Conservation (phyloP, 768 basidiomycete species). For the Hygrocybe coccinea region DNA sequence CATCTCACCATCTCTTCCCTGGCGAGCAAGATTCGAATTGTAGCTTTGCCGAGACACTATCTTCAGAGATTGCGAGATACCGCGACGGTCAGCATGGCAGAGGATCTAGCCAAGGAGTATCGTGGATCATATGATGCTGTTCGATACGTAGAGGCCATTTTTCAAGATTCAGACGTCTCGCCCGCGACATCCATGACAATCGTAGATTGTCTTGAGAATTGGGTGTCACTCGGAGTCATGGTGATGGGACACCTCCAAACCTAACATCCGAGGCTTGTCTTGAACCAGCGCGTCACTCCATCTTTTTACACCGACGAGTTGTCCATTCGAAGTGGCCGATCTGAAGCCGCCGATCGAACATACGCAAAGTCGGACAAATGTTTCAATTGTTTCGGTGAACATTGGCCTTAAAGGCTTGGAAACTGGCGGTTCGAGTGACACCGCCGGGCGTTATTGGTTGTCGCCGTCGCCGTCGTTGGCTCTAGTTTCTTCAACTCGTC, state of each 20-base stretch:
- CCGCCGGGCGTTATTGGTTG: too few relatives aligned
- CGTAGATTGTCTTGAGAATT: conserved; percentile 48
- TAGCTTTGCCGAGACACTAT: conserved; percentile 46
- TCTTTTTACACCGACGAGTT: conserved; percentile 57
- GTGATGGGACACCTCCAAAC: conserved; percentile 67
- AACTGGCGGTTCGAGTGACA: too few relatives aligned
- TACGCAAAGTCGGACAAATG: not conserved
- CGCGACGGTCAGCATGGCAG: conserved; percentile 51
- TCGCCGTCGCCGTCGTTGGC: not conserved
- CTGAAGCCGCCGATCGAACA: not conserved
- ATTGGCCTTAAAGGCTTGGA: too few relatives aligned
- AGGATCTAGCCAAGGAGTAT: conserved; percentile 60
- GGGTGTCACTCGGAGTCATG: conserved; percentile 49
- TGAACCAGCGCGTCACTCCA: conserved; percentile 54
- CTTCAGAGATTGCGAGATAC: conserved; percentile 55
- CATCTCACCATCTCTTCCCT: conserved; percentile 61
- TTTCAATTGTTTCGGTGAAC: not conserved
- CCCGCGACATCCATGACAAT: conserved; percentile 37
- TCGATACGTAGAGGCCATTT: conserved; percentile 51
- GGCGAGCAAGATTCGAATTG: conserved; percentile 59
- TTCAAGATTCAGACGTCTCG: conserved; percentile 41
- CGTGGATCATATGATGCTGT: conserved; percentile 57
- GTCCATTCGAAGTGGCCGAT: too few relatives aligned
- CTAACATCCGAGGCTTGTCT: conserved; percentile 55
- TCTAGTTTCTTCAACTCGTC: not conserved